Evolutionary conservation across 768 basidiomycete genomes (phyloP).

Genomic region (Serendipita sp.): DNA sequence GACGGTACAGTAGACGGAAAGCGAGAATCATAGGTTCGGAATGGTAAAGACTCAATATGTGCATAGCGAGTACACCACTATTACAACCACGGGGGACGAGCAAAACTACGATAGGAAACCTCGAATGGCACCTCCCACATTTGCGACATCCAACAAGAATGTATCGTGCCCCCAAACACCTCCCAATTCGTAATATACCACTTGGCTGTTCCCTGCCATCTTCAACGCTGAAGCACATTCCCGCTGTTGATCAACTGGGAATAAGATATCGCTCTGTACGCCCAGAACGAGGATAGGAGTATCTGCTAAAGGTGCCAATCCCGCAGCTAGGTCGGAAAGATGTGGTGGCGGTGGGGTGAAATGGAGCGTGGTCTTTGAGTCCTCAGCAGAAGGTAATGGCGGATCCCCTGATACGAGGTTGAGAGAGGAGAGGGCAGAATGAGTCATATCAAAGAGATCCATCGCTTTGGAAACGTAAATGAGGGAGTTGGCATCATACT

Average conservation of each 20-base stretch:
- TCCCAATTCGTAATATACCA: slow-evolving; percentile 93
- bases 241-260: slow-evolving; percentile 93
- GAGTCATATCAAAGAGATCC: slow-evolving; percentile 95
- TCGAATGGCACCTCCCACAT: slow-evolving; percentile 80
- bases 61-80: not conserved
- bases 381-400: slow-evolving; percentile 15
- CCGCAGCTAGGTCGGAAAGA: slow-evolving; percentile 58
- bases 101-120: slow-evolving; percentile 49
- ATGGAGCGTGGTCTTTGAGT: slow-evolving; percentile 41
- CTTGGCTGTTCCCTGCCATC: slow-evolving; percentile 72
- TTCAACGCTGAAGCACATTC: slow-evolving; percentile 77
- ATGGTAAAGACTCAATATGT: not conserved
- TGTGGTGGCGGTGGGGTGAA: slow-evolving; percentile 60
- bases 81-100: too few relatives aligned
- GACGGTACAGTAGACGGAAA: too few relatives aligned
- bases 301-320: slow-evolving; percentile 54
- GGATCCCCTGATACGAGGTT: slow-evolving; percentile 28
- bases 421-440: slow-evolving; percentile 53
- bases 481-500: slow-evolving; percentile 97
- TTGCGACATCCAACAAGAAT: slow-evolving; percentile 80
- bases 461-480: slow-evolving; percentile 99
- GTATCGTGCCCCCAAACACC: slow-evolving; percentile 99
- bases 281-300: slow-evolving; percentile 81
- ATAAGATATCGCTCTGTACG: slow-evolving; percentile 91
- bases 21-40: too few relatives aligned